Evolutionary conservation across 345 rosid species (phyloP).

Genomic region (Bruguiera gymnorhiza): DNA sequence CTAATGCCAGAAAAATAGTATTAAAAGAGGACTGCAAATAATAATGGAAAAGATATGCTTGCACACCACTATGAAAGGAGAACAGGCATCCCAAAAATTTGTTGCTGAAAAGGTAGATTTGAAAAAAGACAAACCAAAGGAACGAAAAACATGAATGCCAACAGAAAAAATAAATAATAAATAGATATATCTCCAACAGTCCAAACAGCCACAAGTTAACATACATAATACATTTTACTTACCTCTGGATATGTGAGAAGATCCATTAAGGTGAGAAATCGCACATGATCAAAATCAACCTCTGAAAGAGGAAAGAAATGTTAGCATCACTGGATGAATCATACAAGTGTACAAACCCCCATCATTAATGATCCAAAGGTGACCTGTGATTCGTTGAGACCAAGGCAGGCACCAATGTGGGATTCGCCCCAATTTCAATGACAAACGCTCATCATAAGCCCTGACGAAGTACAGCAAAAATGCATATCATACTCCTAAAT

Average conservation of each 20-base stretch:
- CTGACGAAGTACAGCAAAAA: slow-evolving; percentile 28
- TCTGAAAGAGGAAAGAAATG: slow-evolving; percentile 36
- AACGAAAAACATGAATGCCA: no score
- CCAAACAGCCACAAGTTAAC: not conserved
- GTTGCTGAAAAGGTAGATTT: no score
- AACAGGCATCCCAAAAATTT: no score
- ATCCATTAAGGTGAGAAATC: slow-evolving; percentile 68
- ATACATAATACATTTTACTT: slow-evolving; percentile 12
- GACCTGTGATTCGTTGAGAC: slow-evolving; percentile 60
- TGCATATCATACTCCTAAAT: no score
- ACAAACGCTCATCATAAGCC: slow-evolving; percentile 42
- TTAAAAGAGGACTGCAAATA: no score
- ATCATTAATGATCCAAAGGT: not conserved
- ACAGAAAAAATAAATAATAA: no score
- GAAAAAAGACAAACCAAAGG: no score
- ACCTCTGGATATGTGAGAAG: slow-evolving; percentile 63
- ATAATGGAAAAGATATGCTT: no score
- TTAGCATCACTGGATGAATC: not conserved
- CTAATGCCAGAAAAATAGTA: no score
- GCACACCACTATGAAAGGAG: no score
- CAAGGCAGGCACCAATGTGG: slow-evolving; percentile 67
- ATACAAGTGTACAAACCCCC: not conserved
- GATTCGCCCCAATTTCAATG: slow-evolving; percentile 39
- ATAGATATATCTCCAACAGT: no score
- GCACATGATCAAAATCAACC: slow-evolving; percentile 43